Evolutionary conservation across 768 basidiomycete species (phyloP), one percentile per base, ranked within the genome.

Genomic region (Antrodiella citrinella): DNA sequence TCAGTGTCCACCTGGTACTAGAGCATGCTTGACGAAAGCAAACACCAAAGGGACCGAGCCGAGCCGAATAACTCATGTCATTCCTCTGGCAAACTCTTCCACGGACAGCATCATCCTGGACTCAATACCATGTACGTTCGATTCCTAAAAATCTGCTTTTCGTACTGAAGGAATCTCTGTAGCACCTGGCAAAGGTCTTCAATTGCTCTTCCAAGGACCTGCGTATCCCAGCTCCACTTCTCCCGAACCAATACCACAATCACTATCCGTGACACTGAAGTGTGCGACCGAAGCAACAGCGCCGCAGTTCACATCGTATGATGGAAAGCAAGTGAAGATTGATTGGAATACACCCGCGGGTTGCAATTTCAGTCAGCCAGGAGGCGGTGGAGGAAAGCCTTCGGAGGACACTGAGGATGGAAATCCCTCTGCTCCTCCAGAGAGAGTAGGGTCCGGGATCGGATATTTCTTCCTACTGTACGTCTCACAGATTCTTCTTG

Each of bases 381-480:
- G n/a, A n/a, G 65, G 67, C 1, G 61, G 72, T 45, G 50, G 63
- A 13, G 60, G 18, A 47, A 43, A 35, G n/a, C 51, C 56, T 43
- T 49, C 62, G 4, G 59, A 61, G 11, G 39, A 67, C 73, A 55
- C 67, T 10, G 10, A 10, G 10, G 10, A 10, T 10, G 35, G 35
- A 10, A 18, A 18, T 10, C 10, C 10, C 35, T 10, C 10, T 10
- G 18, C 10, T 10, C 10, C 35, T 10, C 35, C 35, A 10, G 35
- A 59, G 56, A 45, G 54, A 0, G 74, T 78, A 21, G 85, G 83
- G 3, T 88, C 82, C 64, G 87, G 84, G 20, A 69, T 94, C n/a
- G 85, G 88, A 2, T 91, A 86, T 77, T 92, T 93, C 71, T 87
- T 93, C 72, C 71, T 91, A 24, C 71, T 91, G 89, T 87, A 65